Percentiles rank a stretch among this genome's conserved stretches.
Evolutionary conservation across 805 yeast genomes (phyloP).

Genomic region (Metschnikowia reukaufii): DNA sequence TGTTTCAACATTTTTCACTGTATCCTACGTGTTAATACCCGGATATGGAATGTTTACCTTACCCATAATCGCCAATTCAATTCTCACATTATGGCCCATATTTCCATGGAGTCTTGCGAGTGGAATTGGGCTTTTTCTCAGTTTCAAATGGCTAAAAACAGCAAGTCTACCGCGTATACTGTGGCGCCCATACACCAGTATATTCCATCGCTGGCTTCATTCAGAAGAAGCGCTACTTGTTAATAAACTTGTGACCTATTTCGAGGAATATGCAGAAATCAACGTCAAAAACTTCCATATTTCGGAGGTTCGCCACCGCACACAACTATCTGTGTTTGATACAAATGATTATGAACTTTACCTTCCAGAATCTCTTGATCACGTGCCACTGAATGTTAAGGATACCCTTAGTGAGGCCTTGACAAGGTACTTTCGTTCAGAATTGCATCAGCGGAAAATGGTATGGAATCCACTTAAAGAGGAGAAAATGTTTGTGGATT

Average conservation of each 20-base stretch:
- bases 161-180: conserved; percentile 22
- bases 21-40: neutral
- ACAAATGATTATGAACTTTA: conserved; percentile 13
- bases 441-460: conserved; percentile 15
- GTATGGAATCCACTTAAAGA: conserved; percentile 29
- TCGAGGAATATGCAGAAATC: conserved; percentile 44
- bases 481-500: conserved; percentile 37
- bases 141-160: conserved; percentile 1
- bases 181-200: conserved; percentile 37
- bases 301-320: conserved; percentile 7
- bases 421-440: conserved; percentile 11
- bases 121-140: neutral
- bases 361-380: conserved; percentile 5
- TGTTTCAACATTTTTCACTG: neutral
- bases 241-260: conserved; percentile 38
- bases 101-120: neutral
- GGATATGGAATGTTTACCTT: neutral
- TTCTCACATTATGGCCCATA: neutral
- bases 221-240: conserved; percentile 32
- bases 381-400: neutral
- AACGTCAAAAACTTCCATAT: conserved; percentile 41
- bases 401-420: conserved; percentile 1
- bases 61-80: neutral
- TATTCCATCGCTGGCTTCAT: conserved; percentile 28
- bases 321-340: conserved; percentile 3